Evolutionary conservation across 169 alveolate species (phyloP).

Genomic region (Cryptosporidium viatorum): DNA sequence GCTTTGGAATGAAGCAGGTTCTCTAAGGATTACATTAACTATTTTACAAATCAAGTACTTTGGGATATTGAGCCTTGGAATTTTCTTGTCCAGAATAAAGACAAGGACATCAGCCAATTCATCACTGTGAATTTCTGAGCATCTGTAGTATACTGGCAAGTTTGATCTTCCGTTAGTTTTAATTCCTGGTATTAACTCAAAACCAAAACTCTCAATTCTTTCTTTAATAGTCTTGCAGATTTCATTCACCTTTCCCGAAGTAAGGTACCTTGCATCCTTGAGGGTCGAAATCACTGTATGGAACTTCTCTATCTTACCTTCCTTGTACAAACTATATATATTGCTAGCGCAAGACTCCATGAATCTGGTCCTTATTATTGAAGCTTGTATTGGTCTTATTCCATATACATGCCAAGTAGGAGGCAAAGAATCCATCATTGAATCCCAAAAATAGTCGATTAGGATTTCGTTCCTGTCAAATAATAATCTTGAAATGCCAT

Average conservation of each 20-base stretch:
- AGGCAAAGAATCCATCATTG: slow-evolving; percentile 61
- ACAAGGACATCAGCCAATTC: slow-evolving; percentile 29
- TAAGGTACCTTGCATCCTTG: slow-evolving; percentile 40
- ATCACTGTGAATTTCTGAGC: slow-evolving; percentile 7
- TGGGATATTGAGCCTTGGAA: neutral
- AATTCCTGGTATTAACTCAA: neutral
- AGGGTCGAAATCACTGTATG: slow-evolving; percentile 23
- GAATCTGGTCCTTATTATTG: slow-evolving; percentile 28
- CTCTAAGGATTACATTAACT: neutral
- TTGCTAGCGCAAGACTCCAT: slow-evolving; percentile 46
- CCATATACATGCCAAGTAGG: slow-evolving; percentile 73
- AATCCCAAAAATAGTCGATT: slow-evolving; percentile 38
- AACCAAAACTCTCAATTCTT: neutral
- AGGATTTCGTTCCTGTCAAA: slow-evolving; percentile 12
- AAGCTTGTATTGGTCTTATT: slow-evolving; percentile 27
- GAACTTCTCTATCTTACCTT: slow-evolving; percentile 24
- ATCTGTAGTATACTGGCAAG: slow-evolving; percentile 21
- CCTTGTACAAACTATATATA: slow-evolving; percentile 15
- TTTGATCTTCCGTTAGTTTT: neutral
- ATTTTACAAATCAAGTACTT: slow-evolving; percentile 4
- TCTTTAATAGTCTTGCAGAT: slow-evolving; percentile 29
- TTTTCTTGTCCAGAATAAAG: neutral
- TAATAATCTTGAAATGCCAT: neutral
- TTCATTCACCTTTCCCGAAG: slow-evolving; percentile 36
- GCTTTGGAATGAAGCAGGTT: neutral